A percentile compares a stretch with the other conserved stretches of the same genome.
phyloP scores from a whole-genome alignment of 108 stramenopile genomes.

The Cyclotella atomus region DNA sequence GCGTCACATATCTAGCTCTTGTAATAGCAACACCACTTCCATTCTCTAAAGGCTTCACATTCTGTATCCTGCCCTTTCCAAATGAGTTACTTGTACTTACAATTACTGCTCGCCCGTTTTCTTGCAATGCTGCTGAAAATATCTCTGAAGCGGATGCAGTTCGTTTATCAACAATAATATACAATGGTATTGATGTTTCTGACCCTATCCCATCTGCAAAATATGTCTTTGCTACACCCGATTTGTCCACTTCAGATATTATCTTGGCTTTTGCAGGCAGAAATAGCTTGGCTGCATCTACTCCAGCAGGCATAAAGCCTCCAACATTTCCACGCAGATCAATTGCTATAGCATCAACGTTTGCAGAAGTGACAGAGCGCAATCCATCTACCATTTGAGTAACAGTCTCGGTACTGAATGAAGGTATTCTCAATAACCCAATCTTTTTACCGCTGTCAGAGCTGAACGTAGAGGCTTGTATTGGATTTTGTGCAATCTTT shows the following conservation, averaged over 20 bases:
- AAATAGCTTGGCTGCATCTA: conserved; percentile 63
- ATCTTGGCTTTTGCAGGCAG: conserved; percentile 49
- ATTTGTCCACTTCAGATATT: conserved; percentile 54
- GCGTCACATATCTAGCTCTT: conserved; percentile 84
- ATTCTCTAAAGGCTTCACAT: conserved; percentile 69
- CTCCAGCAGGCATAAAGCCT: conserved; percentile 69
- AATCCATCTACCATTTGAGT: conserved; percentile 41
- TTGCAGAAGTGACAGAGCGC: conserved; percentile 9
- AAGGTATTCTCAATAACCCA: conserved; percentile 50
- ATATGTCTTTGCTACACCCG: conserved; percentile 44
- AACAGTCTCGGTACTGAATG: conserved; percentile 57
- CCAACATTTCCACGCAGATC: conserved; percentile 69
- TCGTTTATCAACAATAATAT: conserved; percentile 52
- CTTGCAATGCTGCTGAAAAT: conserved; percentile 78
- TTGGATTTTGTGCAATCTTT: conserved; percentile 20
- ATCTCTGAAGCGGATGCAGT: conserved; percentile 77
- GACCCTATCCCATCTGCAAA: conserved; percentile 60
- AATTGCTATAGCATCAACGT: conserved; percentile 46
- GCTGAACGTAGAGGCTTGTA: conserved; percentile 22
- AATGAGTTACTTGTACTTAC: conserved; percentile 71
- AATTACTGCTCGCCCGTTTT: conserved; percentile 74
- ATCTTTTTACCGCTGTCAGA: conserved; percentile 38
- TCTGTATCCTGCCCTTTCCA: conserved; percentile 87
- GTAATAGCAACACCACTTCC: conserved; percentile 81
- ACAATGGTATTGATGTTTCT: conserved; percentile 48